phyloP scores from a whole-genome alignment of 805 yeast species.

The Candida coquimbonensis region DNA sequence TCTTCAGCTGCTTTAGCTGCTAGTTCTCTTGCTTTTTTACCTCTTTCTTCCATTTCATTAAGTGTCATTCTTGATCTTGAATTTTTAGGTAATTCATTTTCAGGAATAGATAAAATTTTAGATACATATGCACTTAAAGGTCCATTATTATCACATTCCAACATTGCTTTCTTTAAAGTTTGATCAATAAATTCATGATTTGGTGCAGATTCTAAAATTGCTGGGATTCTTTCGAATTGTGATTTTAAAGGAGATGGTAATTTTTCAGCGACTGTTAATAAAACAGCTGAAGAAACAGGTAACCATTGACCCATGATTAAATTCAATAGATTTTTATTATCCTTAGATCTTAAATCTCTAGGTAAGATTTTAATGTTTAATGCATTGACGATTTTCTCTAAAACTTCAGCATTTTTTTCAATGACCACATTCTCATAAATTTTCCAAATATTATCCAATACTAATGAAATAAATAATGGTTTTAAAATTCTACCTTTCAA shows the following conservation, averaged over 20 bases:
- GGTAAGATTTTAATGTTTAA: conserved; percentile 63
- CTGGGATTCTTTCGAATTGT: conserved; percentile 65
- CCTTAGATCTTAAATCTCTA: conserved; percentile 75
- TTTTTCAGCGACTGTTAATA: conserved; percentile 76
- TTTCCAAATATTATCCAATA: conserved; percentile 88
- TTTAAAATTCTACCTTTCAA: conserved; percentile 56
- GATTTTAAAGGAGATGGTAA: conserved; percentile 79
- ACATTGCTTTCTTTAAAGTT: conserved; percentile 47
- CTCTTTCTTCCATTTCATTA: conserved; percentile 57
- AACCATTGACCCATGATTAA: conserved; percentile 87
- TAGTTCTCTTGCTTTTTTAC: conserved; percentile 55
- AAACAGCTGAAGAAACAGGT: conserved; percentile 81
- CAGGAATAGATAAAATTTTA: conserved; percentile 82
- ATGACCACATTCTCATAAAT: conserved; percentile 67
- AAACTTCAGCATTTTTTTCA: conserved; percentile 59
- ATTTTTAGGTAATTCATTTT: conserved; percentile 65
- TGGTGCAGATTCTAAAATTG: conserved; percentile 55
- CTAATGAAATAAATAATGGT: conserved; percentile 81
- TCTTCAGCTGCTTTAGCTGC: conserved; percentile 65
- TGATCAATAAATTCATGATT: conserved; percentile 42
- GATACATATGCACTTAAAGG: conserved; percentile 76
- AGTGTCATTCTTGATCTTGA: conserved; percentile 33
- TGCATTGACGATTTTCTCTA: conserved; percentile 69
- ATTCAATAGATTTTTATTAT: conserved; percentile 53
- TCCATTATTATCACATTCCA: conserved; percentile 58